Percentiles rank a stretch among this genome's conserved stretches.
Conservation (phyloP, 192 early-diverging fungal genomes). For the Entomortierella parvispora region DNA sequence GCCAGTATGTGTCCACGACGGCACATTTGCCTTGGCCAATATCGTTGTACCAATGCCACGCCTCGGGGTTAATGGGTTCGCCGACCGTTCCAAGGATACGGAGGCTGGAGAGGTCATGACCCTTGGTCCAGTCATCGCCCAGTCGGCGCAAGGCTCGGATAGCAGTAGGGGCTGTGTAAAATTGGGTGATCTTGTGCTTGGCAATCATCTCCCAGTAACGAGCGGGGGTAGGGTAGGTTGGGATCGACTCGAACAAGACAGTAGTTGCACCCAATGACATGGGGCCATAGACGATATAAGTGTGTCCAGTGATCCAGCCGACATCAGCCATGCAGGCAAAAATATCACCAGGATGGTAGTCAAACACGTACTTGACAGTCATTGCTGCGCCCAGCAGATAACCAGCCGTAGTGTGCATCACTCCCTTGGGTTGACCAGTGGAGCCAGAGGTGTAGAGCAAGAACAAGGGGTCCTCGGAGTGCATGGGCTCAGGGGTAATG, state of each 20-base stretch:
- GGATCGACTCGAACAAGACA: conserved; percentile 93
- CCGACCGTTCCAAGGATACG: conserved; percentile 94
- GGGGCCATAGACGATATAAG: conserved; percentile 95
- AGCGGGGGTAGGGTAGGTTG: conserved; percentile 89
- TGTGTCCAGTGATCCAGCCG: conserved; percentile 89
- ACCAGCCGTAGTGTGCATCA: conserved; percentile 93
- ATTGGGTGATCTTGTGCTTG: conserved; percentile 93
- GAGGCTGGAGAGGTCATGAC: conserved; percentile 84
- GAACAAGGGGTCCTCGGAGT: conserved; percentile 93
- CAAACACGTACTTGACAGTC: conserved; percentile 94
- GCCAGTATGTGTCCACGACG: conserved; percentile 97
- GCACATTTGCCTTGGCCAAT: conserved; percentile 89
- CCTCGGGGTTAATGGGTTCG: conserved; percentile 98
- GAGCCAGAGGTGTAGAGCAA: conserved; percentile 95
- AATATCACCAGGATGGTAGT: conserved; percentile 89
- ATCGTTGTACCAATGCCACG: conserved; percentile 97
- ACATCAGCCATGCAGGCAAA: conserved; percentile 97
- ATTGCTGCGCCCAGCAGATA: conserved; percentile 88
- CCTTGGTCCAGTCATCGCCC: conserved; percentile 80
- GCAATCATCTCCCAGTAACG: conserved; percentile 87
- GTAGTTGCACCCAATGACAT: conserved; percentile 88
- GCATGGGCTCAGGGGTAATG: conserved; percentile 83
- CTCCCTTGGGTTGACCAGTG: conserved; percentile 93
- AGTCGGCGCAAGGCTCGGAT: conserved; percentile 92
- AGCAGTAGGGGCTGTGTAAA: conserved; percentile 98